Base-by-base conservation (phyloP, 257 asterid genomes). In the Solanum gandarillasii region DNA sequence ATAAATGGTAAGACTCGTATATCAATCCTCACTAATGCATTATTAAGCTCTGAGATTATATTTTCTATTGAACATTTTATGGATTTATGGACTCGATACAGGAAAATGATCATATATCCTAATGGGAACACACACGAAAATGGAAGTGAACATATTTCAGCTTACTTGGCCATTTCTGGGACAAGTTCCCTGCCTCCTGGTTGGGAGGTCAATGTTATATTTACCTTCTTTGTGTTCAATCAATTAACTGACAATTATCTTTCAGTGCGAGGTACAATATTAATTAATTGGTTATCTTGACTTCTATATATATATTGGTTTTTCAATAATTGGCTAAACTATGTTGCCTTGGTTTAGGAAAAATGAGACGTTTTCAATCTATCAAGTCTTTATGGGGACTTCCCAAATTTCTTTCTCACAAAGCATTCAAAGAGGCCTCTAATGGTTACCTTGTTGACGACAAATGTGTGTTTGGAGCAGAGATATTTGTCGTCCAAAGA, bases 381-480 rank as follows among this genome's bases (percentile, higher is more conserved):
- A 12, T 89, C 62, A 72, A 76, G 41, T 16, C 84, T 4, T 29
- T 23, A 39, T 81, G 90, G 91, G 92, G 92, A 5, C 87, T 89
- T 43, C 5, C 89, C 60, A 39, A 90, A 36, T 32, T 92, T 41
- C 74, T 90, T n/a, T 58, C 88, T 1, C 87, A 67, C 43, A 35
- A 68, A 12, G 32, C 7, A 23, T 67, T 91, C 74, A 81, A 3
- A 7, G 84, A 89, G 35, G 74, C 87, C 41, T 62, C 86, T 14
- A 90, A 87, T 2, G 90, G 91, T 1, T 91, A 71, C 39, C 23
- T 88, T 13, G 87, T 89, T 0, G 83, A 86, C 4, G 90, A 92
- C 74, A 89, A 29, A 0, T 89, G 91, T 74, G 90, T 88, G 20
- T 85, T 90, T 70, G 94, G 92, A 11, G 88, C 46, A 14, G 86